Percentiles rank a stretch among this genome's conserved stretches.
phyloP scores from a whole-genome alignment of 140 eudicot species.

The Senecio squalidus region DNA sequence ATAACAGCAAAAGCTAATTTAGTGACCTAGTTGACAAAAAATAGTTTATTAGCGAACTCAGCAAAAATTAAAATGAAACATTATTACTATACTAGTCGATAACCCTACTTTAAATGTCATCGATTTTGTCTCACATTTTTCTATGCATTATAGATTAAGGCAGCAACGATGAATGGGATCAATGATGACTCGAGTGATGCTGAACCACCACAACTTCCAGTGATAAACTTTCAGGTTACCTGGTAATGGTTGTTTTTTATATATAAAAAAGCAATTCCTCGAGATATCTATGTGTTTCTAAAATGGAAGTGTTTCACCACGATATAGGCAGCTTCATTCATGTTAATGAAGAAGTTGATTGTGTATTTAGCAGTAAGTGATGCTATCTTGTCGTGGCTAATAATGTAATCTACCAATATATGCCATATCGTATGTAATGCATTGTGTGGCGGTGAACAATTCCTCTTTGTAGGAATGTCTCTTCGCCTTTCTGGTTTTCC shows the following conservation, averaged over 20 bases:
- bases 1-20: too few relatives aligned
- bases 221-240: not conserved
- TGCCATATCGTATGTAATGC: not conserved
- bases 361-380: not conserved
- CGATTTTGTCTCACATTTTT: not conserved
- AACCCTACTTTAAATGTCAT: not conserved
- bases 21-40: too few relatives aligned
- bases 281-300: not conserved
- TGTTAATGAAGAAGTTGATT: not conserved
- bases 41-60: too few relatives aligned
- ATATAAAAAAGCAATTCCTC: not conserved
- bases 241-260: conserved; percentile 1
- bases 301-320: not conserved
- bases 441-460: not conserved
- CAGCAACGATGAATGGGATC: not conserved
- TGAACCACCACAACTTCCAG: not conserved
- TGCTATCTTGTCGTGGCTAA: not conserved
- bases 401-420: not conserved
- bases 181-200: conserved; percentile 3
- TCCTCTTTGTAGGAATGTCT: not conserved
- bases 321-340: not conserved
- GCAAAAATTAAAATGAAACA: too few relatives aligned
- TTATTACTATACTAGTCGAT: too few relatives aligned
- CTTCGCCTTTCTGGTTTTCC: not conserved
- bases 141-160: conserved; percentile 2